These are phyloP conservation scores for Lolium multiflorum DNA, from an alignment of 176 grass and related monocot species.

Conservation along the genomic window DNA sequence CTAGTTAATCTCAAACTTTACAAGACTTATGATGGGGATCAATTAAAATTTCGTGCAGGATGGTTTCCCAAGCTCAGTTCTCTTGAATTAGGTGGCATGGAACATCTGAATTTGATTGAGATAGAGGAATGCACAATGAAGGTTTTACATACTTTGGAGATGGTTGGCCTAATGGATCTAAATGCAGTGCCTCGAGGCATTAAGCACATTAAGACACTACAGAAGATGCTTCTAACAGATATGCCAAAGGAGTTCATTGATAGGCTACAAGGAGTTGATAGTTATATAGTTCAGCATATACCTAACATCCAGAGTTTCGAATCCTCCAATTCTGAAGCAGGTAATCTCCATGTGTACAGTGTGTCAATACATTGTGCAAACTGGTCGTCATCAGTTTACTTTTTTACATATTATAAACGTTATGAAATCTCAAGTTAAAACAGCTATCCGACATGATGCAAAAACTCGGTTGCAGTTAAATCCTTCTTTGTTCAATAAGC, in stretches of 20 bases:
- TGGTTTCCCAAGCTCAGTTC: conserved; percentile 59
- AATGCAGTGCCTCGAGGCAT: too few relatives aligned
- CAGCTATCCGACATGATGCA: conserved; percentile 1
- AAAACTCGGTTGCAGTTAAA: neutral
- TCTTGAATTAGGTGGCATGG: conserved; percentile 33
- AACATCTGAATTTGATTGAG: neutral
- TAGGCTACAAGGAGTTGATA: too few relatives aligned
- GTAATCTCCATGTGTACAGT: too few relatives aligned
- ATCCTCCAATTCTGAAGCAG: too few relatives aligned
- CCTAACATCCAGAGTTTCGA: too few relatives aligned
- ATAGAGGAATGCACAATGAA: too few relatives aligned
- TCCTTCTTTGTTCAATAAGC: neutral
- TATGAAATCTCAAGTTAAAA: neutral
- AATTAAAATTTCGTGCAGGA: conserved; percentile 29
- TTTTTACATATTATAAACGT: neutral
- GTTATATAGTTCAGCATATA: too few relatives aligned
- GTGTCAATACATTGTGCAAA: neutral
- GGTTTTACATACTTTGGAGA: too few relatives aligned
- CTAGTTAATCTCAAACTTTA: conserved; percentile 36
- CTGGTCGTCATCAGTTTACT: neutral
- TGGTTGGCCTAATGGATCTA: too few relatives aligned
- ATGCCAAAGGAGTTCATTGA: too few relatives aligned
- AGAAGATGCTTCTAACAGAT: too few relatives aligned
- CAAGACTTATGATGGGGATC: conserved; percentile 39
- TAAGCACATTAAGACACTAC: too few relatives aligned